phyloP scores from a whole-genome alignment of 139 green algal species.

The Yamagishiella unicocca region DNA sequence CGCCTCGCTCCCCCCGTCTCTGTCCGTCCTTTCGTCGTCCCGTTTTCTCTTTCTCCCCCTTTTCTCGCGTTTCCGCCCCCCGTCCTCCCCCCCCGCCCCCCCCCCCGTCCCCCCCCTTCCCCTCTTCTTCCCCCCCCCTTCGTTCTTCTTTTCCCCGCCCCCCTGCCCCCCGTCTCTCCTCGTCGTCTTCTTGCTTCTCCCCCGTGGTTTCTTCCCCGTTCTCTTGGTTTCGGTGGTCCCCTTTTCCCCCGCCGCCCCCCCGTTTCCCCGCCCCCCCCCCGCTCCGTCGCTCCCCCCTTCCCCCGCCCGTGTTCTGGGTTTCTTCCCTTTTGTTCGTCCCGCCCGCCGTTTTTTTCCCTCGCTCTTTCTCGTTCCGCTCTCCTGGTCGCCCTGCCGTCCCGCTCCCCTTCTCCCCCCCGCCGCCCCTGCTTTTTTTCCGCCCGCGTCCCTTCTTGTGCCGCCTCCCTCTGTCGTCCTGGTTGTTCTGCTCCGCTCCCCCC shows the following conservation, averaged over 20 bases:
- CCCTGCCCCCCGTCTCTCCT: neutral
- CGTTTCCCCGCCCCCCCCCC: neutral
- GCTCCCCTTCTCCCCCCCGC: neutral
- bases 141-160: neutral
- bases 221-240: neutral
- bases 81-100: neutral
- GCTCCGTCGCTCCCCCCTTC: neutral
- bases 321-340: neutral
- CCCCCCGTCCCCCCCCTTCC: neutral
- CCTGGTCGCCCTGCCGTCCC: neutral
- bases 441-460: neutral
- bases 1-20: neutral
- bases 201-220: neutral
- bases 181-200: neutral
- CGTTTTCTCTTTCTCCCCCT: neutral
- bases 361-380: neutral
- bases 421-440: neutral
- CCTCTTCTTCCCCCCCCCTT: neutral
- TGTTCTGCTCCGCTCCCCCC: no score
- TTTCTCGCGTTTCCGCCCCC: neutral
- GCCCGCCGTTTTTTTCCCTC: neutral
- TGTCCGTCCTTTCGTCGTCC: neutral
- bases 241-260: neutral
- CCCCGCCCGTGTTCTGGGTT: neutral
- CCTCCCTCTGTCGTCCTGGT: no score